phyloP scores from a whole-genome alignment of 805 yeast genomes.

The Metschnikowia picachoensis region DNA sequence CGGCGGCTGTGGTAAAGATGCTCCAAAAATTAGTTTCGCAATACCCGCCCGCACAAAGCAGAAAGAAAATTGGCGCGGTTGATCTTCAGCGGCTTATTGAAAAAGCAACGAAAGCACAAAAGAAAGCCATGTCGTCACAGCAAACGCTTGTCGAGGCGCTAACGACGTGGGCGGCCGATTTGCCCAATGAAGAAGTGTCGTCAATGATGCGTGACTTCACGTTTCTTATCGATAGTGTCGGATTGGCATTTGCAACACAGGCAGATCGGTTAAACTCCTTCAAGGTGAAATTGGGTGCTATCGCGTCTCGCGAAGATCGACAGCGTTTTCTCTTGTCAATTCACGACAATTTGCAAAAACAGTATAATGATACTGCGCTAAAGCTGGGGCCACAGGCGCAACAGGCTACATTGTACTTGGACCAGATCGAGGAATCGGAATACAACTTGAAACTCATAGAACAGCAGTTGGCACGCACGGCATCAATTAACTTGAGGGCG shows the following conservation, averaged over 20 bases:
- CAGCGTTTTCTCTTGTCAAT: conserved; percentile 35
- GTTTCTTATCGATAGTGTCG: conserved; percentile 11
- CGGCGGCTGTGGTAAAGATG: conserved; percentile 19
- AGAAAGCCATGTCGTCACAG: conserved; percentile 21
- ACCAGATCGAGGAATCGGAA: conserved; percentile 49
- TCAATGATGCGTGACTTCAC: conserved; percentile 13
- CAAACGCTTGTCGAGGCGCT: conserved; percentile 13
- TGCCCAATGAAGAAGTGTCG: conserved; percentile 14
- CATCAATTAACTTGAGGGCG: conserved; percentile 42
- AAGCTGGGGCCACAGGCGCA: conserved; percentile 42
- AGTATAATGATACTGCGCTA: conserved; percentile 40
- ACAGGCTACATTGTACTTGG: conserved; percentile 41
- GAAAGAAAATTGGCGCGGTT: conserved; percentile 10
- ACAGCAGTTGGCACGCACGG: conserved; percentile 46
- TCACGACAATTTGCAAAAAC: conserved; percentile 35
- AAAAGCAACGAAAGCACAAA: conserved; percentile 35
- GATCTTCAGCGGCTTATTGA: conserved; percentile 17
- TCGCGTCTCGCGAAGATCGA: conserved; percentile 49
- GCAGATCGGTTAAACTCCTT: conserved; percentile 43
- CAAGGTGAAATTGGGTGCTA: conserved; percentile 41
- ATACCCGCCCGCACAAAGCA: conserved; percentile 4
- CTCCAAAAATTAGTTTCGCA: conserved; percentile 13
- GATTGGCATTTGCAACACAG: conserved; percentile 24
- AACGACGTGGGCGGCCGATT: conserved; percentile 13
- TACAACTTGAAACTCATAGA: conserved; percentile 51